Evolutionary conservation across 1,139 yeast species (phyloP), one percentile per base, ranked within the genome.

Genomic region (Suhomyces choctaworum): DNA sequence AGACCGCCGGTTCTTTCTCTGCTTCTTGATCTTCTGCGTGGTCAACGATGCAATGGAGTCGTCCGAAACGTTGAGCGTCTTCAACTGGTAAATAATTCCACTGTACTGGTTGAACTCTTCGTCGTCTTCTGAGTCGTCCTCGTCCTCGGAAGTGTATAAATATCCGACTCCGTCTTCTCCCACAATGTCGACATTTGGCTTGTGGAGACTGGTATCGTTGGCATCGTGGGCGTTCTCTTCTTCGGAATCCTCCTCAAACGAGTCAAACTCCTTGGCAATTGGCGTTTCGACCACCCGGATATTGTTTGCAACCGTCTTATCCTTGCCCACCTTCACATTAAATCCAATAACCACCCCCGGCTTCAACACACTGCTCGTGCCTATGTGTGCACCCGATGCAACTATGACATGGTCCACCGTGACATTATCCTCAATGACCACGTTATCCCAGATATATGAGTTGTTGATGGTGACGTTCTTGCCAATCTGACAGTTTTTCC

Each of bases 371-470:
- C 78, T 80, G 36, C 70, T 68, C 4, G 63, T 44, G 16, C 81
- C 80, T 36, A 92, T 63, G 2, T 60, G 57, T 0, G 82, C 82
- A 45, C 72, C 62, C 22, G 76, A 66, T 2, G 95, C 96, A 24
- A 92, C 71, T 25, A 92, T 80, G 0, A 94, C 70, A 46, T 78
- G 76, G 29, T 66, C 67, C 14, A 92, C 62, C 1, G 57, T 60
- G 11, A 77, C 70, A 31, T 78, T 72, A 54, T 88, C 94, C 37
- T 76, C 88, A 44, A 94, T 78, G 1, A 66, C 62, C 1, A 85
- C 82, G 47, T 83, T 76, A 47, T 88, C 95, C 96, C 97, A 92
- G 29, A 92, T 74, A 53, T 85, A 90, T 15, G 96, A 80, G 50
- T 86, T 82, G 31, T 66, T 73, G 36, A 92, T 78, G 2, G 47